These are phyloP conservation scores for Lobosporangium transversale DNA, from an alignment of 192 early-diverging fungal species.

Conservation along the genomic window DNA sequence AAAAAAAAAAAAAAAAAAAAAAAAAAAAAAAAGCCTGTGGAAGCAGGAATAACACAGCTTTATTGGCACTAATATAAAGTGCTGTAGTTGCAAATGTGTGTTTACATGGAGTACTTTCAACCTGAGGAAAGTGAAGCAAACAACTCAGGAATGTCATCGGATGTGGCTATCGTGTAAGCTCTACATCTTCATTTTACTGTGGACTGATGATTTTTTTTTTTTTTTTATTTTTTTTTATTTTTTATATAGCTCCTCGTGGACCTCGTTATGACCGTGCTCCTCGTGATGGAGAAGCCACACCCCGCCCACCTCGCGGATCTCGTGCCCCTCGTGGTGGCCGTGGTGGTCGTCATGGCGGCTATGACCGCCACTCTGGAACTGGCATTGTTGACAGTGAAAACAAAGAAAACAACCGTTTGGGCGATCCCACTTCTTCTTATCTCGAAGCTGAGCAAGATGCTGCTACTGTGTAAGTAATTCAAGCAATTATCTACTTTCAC, in stretches of 20 bases:
- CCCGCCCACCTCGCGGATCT: constrained; percentile 52
- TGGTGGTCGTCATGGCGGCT: constrained; percentile 65
- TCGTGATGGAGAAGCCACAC: constrained; percentile 30
- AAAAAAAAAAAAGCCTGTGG: too few relatives aligned
- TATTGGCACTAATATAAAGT: too few relatives aligned
- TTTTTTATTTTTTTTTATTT: neutral
- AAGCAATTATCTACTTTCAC: too few relatives aligned
- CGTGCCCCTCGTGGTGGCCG: constrained; percentile 48
- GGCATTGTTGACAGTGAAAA: constrained; percentile 85
- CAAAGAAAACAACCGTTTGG: constrained; percentile 92
- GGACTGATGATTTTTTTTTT: neutral
- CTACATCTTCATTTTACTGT: too few relatives aligned
- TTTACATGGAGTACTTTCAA: too few relatives aligned
- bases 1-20: too few relatives aligned
- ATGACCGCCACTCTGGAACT: constrained; percentile 89
- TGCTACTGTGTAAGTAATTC: constrained; percentile 54
- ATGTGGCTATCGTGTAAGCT: too few relatives aligned
- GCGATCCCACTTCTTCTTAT: constrained; percentile 68
- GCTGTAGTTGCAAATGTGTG: too few relatives aligned
- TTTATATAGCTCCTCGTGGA: constrained; percentile 35
- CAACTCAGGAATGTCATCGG: too few relatives aligned
- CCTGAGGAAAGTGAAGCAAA: too few relatives aligned
- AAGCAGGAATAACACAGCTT: too few relatives aligned
- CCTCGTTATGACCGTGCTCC: constrained; percentile 44
- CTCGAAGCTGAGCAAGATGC: constrained; percentile 62